Evolutionary conservation across 371 early-diverging fungal genomes (phyloP), one percentile per base, ranked within the genome.

Genomic region (Cokeromyces recurvatus): DNA sequence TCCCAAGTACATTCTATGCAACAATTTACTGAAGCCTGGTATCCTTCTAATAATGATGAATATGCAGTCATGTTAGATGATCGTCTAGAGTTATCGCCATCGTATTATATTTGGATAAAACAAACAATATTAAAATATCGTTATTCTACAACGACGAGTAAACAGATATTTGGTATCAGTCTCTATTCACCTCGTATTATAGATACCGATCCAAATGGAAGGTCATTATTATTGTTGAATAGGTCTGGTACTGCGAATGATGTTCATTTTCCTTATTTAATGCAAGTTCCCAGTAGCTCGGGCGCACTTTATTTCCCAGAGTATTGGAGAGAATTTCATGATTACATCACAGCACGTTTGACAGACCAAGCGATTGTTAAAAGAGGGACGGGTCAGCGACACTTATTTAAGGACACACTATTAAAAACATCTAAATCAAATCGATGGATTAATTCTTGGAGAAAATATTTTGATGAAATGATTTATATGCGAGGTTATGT

Each of bases 291-390:
- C 3, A 67, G 70, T 32, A 64, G 58, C 43, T 68, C 69, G 43
- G 81, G 83, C 10, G 76, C 80, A 2, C 62, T 82, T 3, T 84
- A 73, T 43, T 84, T 84, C 48, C 84, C 84, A 1, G 81, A 84
- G 35, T 71, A 79, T 31, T 84, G 84, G 84, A 64, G 78, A 25
- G 82, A 84, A 48, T 84, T 81, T 51, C 84, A 81, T 38, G 78
- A 80, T 43, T 81, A 79, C 51, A 67, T 81, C 12, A 71, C 78
- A 2, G 74, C 74, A 10, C 64, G 81, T n/a, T 40, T 76, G 35
- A 51, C 74, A 29, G 81, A 81, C 52, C 62, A 62, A 17, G 72
- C 17, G 48, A 62, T 23, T 55, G 76, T 35, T 65, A 80, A 42
- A 60, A 43, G 45, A 32, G 45, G 45, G 1, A 32, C 51, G 2